Percentiles rank a stretch among this genome's conserved stretches.
phyloP scores from a whole-genome alignment of 2,329 filamentous ascomycete genomes.

The Hymenoscyphus occultus region DNA sequence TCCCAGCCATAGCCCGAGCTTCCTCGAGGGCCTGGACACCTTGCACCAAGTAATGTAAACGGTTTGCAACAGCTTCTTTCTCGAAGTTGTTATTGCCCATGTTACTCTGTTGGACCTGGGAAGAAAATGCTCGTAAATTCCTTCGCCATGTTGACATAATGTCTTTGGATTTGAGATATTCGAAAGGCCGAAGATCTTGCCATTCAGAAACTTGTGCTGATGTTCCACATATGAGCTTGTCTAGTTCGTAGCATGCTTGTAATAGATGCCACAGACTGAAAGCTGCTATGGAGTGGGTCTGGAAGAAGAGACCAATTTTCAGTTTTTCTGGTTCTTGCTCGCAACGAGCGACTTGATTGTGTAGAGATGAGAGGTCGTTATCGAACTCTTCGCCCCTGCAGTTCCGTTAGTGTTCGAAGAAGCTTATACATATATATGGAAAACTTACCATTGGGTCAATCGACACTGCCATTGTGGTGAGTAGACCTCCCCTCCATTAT shows the following conservation, averaged over 20 bases:
- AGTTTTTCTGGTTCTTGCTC: conserved; percentile 10
- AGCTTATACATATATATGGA: neutral
- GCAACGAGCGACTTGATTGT: neutral
- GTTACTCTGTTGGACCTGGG: neutral
- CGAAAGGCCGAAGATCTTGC: neutral
- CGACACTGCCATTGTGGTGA: conserved; percentile 16
- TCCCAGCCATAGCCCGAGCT: neutral
- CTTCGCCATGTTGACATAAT: neutral
- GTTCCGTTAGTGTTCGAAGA: neutral
- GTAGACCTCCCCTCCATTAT: conserved; percentile 17
- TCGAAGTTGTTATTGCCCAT: neutral
- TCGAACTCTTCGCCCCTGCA: neutral
- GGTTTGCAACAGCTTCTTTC: neutral
- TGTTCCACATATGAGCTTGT: conserved; percentile 13
- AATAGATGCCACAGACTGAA: conserved; percentile 22
- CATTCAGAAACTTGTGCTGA: neutral
- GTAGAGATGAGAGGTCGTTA: neutral
- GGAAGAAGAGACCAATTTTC: conserved; percentile 17
- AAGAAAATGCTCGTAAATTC: neutral
- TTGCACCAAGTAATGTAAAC: neutral
- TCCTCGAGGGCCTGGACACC: neutral
- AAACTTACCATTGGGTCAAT: conserved; percentile 10
- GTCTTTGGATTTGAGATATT: neutral
- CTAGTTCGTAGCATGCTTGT: conserved; percentile 19
- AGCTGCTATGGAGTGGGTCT: conserved; percentile 19